Percentiles rank a stretch among this genome's conserved stretches.
Conservation (phyloP, 352 stramenopile genomes). For the Phytophthora macrochlamydospora region DNA sequence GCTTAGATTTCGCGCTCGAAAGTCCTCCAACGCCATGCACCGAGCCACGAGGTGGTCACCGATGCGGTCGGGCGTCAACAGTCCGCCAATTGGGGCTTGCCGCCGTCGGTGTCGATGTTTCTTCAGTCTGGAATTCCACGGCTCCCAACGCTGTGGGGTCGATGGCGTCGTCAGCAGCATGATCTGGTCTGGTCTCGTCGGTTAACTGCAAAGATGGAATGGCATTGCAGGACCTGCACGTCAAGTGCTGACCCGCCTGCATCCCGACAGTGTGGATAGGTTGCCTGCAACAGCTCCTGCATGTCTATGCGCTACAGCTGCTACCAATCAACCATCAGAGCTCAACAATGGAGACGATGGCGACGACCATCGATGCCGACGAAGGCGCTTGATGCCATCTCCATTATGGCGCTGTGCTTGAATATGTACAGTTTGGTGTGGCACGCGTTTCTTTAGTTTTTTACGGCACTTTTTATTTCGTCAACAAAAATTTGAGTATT, state of each 20-base stretch:
- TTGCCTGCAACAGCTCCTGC: background rate
- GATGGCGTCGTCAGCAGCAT: background rate
- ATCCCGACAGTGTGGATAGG: slow-evolving; percentile 6
- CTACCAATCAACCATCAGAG: no score
- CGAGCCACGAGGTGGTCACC: slow-evolving; percentile 34
- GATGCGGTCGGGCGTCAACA: slow-evolving; percentile 30
- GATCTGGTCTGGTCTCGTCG: background rate
- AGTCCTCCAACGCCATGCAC: slow-evolving; percentile 24
- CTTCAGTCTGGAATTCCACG: slow-evolving; percentile 22
- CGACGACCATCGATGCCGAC: background rate
- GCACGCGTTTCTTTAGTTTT: no score
- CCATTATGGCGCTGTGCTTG: no score
- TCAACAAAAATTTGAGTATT: no score
- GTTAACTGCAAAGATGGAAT: background rate
- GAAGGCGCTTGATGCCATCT: no score
- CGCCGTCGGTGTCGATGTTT: slow-evolving; percentile 13
- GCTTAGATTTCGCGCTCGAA: slow-evolving; percentile 12
- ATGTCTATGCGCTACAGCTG: slow-evolving; percentile 1
- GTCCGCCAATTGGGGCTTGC: slow-evolving; percentile 1
- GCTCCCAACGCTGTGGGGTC: slow-evolving; percentile 22
- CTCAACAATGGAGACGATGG: background rate
- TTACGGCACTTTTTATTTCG: no score
- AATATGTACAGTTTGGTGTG: no score
- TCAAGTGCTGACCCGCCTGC: background rate
- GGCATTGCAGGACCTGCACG: background rate